phyloP scores from a whole-genome alignment of 441 rosid species.

The Corymbia calophylla region DNA sequence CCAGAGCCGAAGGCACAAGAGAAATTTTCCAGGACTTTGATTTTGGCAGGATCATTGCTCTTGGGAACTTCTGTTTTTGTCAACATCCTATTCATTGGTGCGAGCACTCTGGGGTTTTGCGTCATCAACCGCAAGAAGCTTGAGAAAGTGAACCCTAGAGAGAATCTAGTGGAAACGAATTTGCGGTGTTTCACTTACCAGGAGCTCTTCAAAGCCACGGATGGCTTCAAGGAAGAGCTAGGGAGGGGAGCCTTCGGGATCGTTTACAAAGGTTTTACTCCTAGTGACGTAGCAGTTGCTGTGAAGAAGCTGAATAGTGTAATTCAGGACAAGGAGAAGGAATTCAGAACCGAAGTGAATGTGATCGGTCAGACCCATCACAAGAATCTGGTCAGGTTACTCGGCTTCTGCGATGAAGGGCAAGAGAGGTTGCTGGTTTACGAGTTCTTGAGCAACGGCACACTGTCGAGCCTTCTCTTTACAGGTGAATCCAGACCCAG shows the following conservation, averaged over 20 bases:
- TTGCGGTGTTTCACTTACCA: conserved; percentile 20
- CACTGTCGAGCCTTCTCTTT: conserved; percentile 20
- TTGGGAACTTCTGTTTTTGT: conserved; percentile 11
- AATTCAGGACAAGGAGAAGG: conserved; percentile 12
- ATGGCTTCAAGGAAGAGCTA: conserved; percentile 24
- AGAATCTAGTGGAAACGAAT: background rate
- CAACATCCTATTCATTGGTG: background rate
- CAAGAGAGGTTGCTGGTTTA: conserved; percentile 30
- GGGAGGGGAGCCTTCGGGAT: conserved; percentile 35
- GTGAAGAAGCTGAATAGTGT: conserved; percentile 23
- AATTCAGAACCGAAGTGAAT: conserved; percentile 26
- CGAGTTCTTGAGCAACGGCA: conserved; percentile 39
- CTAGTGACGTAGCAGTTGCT: conserved; percentile 1
- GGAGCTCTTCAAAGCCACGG: conserved; percentile 22
- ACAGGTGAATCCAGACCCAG: background rate
- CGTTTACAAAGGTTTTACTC: conserved; percentile 21
- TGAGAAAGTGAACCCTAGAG: background rate
- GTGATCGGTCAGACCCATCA: conserved; percentile 30
- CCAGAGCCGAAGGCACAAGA: background rate
- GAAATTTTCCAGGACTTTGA: background rate
- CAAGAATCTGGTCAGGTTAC: conserved; percentile 38
- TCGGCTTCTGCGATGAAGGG: conserved; percentile 43
- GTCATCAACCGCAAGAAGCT: background rate
- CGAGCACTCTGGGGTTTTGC: background rate
- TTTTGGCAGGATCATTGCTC: background rate